A percentile compares a stretch with the other conserved stretches of the same genome.
These are phyloP conservation scores for Huntiella bhutanensis DNA, from an alignment of 2,329 filamentous ascomycete species.

Conservation along the genomic window DNA sequence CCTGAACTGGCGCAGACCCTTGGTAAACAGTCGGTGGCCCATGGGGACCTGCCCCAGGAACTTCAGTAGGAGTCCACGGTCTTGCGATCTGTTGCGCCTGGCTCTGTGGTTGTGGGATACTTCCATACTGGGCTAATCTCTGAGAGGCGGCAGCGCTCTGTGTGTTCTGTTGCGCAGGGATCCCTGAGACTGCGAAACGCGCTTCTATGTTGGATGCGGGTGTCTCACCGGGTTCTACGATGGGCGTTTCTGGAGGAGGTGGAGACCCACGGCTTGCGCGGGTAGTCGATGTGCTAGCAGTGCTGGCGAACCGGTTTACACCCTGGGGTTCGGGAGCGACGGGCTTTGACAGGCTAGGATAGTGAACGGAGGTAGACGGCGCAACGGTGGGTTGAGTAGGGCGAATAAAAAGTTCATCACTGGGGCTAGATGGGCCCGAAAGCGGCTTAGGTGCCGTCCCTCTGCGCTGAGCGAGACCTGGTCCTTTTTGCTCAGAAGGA, in stretches of 20 bases:
- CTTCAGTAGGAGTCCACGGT: slow-evolving; percentile 91
- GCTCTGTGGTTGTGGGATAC: slow-evolving; percentile 19
- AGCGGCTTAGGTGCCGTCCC: slow-evolving; percentile 67
- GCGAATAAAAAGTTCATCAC: slow-evolving; percentile 63
- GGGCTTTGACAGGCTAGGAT: slow-evolving; percentile 29
- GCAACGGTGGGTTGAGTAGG: slow-evolving; percentile 16
- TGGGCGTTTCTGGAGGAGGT: slow-evolving; percentile 81
- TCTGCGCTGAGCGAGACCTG: slow-evolving; percentile 60
- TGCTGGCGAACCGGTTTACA: slow-evolving; percentile 52
- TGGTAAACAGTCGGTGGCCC: slow-evolving; percentile 85
- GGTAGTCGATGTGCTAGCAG: slow-evolving; percentile 83
- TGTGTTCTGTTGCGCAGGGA: slow-evolving; percentile 46
- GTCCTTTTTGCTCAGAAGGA: slow-evolving; percentile 36
- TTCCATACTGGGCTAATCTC: slow-evolving; percentile 58
- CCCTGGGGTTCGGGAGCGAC: slow-evolving; percentile 37
- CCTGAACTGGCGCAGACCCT: slow-evolving; percentile 35
- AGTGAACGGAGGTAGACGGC: background rate
- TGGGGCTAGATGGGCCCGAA: slow-evolving; percentile 63
- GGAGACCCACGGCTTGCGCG: slow-evolving; percentile 82
- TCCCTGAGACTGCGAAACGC: slow-evolving; percentile 77
- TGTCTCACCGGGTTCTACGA: slow-evolving; percentile 51
- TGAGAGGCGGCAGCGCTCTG: slow-evolving; percentile 68
- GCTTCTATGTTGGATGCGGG: slow-evolving; percentile 72
- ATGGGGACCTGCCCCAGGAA: slow-evolving; percentile 68
- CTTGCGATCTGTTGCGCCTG: slow-evolving; percentile 25